Evolutionary conservation across 2,329 filamentous ascomycete species (phyloP).

Genomic region (Fusarium fracticaudum): DNA sequence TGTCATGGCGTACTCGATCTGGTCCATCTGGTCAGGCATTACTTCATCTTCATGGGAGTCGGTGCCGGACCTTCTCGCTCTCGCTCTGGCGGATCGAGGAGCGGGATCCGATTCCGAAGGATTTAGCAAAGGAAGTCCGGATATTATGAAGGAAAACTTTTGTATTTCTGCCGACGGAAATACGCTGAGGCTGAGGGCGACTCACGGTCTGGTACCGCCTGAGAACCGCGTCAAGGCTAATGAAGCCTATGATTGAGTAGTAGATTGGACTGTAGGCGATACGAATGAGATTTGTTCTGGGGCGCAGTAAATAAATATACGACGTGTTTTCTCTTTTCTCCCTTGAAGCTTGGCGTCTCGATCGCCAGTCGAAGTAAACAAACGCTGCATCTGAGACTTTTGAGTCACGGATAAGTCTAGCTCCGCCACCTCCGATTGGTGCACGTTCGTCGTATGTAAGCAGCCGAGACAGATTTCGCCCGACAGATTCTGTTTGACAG

Average conservation of each 20-base stretch:
- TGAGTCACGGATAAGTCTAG: not conserved
- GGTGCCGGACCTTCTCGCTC: constrained; percentile 7
- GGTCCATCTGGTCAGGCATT: constrained; percentile 12
- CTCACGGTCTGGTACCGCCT: not conserved
- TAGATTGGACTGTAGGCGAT: fast-evolving
- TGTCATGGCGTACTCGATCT: not conserved
- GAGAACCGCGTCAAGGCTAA: constrained; percentile 2
- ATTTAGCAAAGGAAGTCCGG: too few species aligned
- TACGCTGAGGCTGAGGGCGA: not conserved
- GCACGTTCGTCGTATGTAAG: not conserved
- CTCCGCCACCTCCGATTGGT: not conserved
- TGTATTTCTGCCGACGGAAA: not conserved
- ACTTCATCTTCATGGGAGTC: constrained; percentile 19
- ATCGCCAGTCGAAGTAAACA: not conserved
- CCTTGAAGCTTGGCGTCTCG: not conserved
- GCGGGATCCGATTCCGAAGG: fast-evolving
- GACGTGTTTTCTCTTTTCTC: not conserved
- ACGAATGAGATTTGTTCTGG: too few species aligned
- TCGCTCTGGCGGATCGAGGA: not conserved
- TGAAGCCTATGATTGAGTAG: not conserved
- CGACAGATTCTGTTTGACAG: not conserved
- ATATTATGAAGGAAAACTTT: constrained; percentile 8
- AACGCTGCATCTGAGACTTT: not conserved
- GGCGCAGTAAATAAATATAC: not conserved
- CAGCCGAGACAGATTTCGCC: not conserved